These are phyloP conservation scores for Collybia nuda DNA, from an alignment of 768 basidiomycete genomes.

Conservation along the genomic window DNA sequence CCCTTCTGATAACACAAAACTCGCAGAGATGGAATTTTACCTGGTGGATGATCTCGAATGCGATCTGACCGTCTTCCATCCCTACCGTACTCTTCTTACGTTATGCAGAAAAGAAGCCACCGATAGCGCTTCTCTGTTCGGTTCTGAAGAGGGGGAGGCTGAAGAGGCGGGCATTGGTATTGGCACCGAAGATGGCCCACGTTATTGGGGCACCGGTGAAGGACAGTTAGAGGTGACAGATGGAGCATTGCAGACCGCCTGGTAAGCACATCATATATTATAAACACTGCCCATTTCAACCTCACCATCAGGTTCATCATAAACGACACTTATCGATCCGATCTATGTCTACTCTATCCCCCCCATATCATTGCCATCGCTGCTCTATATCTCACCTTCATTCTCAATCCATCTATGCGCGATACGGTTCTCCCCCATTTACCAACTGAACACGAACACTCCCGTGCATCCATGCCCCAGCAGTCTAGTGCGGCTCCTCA, in stretches of 20 bases:
- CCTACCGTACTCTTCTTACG: conserved; percentile 84
- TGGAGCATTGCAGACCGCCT: conserved; percentile 84
- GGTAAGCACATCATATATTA: conserved; percentile 47
- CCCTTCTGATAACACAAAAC: conserved; percentile 82
- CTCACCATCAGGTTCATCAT: conserved; percentile 76
- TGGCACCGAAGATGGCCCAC: conserved; percentile 48
- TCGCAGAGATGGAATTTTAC: conserved; percentile 99
- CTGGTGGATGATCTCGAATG: conserved; percentile 96
- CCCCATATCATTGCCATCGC: conserved; percentile 94
- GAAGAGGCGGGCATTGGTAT: conserved; percentile 53
- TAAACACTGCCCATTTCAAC: too few relatives aligned
- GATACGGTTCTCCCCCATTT: conserved; percentile 38
- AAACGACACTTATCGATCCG: conserved; percentile 94
- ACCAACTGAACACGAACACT: conserved; percentile 26
- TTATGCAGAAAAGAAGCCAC: conserved; percentile 65
- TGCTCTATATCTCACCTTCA: conserved; percentile 85
- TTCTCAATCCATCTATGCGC: conserved; percentile 63
- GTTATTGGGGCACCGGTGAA: conserved; percentile 82
- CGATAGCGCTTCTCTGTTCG: conserved; percentile 34
- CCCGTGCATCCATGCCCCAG: conserved; percentile 10
- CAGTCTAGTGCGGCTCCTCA: conserved; percentile 27
- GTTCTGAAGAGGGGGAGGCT: conserved; percentile 52
- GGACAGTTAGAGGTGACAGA: conserved; percentile 77
- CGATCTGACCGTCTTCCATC: conserved; percentile 91
- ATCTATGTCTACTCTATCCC: conserved; percentile 91